These are phyloP conservation scores for Musa balbisiana DNA, from an alignment of 202 grass and related monocot genomes.

Conservation along the genomic window DNA sequence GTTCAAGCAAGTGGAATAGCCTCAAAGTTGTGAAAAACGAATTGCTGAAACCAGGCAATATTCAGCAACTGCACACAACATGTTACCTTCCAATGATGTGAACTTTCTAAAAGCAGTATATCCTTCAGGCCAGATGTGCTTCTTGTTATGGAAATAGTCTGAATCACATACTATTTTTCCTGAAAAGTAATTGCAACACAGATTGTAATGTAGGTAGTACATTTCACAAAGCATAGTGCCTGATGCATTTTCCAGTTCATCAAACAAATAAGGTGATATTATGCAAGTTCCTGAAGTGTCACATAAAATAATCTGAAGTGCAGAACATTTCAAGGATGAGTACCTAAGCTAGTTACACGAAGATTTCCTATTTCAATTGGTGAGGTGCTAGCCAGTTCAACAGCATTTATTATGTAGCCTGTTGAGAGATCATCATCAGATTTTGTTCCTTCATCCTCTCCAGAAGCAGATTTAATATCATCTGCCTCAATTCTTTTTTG, in stretches of 20 bases:
- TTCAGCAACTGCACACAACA: slow-evolving; percentile 15
- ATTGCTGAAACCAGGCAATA: neutral
- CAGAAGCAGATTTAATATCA: slow-evolving; percentile 43
- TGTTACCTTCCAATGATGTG: slow-evolving; percentile 65
- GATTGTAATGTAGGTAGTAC: neutral
- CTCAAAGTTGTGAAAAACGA: neutral
- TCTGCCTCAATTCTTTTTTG: slow-evolving; percentile 48
- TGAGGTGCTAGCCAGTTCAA: slow-evolving; percentile 49
- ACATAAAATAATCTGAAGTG: neutral
- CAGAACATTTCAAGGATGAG: slow-evolving; percentile 18
- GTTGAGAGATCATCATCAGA: slow-evolving; percentile 57
- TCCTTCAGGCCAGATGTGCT: slow-evolving; percentile 93
- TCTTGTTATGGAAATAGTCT: slow-evolving; percentile 95
- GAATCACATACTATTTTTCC: slow-evolving; percentile 88
- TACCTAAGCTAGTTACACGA: slow-evolving; percentile 82
- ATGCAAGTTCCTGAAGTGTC: neutral
- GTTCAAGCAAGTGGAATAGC: neutral
- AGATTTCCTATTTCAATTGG: slow-evolving; percentile 75
- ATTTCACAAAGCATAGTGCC: slow-evolving; percentile 7
- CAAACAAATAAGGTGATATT: neutral
- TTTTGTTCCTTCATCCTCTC: slow-evolving; percentile 34
- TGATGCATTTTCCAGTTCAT: neutral
- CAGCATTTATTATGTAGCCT: slow-evolving; percentile 32
- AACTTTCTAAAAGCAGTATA: slow-evolving; percentile 94
- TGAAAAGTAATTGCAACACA: slow-evolving; percentile 36